Base-by-base conservation (phyloP, 768 basidiomycete genomes). In the Hydnomerulius pinastri region DNA sequence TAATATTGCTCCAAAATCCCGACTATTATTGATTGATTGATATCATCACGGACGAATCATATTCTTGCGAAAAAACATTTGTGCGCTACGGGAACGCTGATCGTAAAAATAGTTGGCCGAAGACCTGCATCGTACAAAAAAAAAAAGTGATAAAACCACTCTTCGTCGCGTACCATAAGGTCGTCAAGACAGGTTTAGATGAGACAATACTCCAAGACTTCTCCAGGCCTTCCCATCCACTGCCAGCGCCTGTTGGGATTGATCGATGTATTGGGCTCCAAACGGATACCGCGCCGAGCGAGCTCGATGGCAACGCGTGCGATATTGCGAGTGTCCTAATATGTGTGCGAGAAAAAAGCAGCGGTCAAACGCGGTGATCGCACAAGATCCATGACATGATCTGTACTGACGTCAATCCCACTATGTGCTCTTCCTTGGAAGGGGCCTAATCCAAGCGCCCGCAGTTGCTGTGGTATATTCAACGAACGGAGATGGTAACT, bases 311-410 rank as follows among this genome's bases (percentile, higher is more conserved):
- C 65, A 53, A 99, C 84, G 28, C 90, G 82, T 10, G 90, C 79
- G 49, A 98, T 81, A 67, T 99, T 99, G 25, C 90, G 86, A 29
- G 90, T 80, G 70, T 99, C 94, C 92, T 95, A 23, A 36, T 35
- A 40, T 48, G 36, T 12, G 55, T 52, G 47, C 21, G 20, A 60
- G 43, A 38, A 17, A 29, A 37, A 18, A 30, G 36, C 13, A 20
- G n/a, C 6, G 10, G 52, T 59, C 44, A 55, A n/a, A 35, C 32
- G 48, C 25, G 24, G 25, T 8, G 39, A 30, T 40, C 33, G 15
- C 20, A 39, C 20, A 27, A 35, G 39, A 24, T 10, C 20, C 8
- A 36, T 12, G 15, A 30, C 50, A 47, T 46, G n/a, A 55, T 48
- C 37, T 48, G 42, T 37, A 83, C 90, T 75, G 54, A 94, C 95